phyloP scores from a whole-genome alignment of 495 filamentous ascomycete species.

The Penicillium ochrochloron region DNA sequence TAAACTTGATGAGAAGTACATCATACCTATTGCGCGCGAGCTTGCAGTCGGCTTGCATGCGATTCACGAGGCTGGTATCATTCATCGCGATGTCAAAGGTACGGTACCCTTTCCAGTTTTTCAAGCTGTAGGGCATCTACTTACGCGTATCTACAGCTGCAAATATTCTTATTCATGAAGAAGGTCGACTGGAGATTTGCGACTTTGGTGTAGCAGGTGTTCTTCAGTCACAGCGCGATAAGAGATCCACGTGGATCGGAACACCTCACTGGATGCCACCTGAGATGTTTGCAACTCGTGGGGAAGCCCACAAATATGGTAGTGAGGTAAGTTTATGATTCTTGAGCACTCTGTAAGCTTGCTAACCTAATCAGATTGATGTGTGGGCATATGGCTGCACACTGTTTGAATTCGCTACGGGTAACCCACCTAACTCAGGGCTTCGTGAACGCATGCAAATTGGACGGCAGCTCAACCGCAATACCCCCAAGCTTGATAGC shows the following conservation, averaged over 20 bases:
- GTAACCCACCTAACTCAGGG: slow-evolving; percentile 71
- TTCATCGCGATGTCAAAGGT: slow-evolving; percentile 97
- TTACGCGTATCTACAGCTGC: slow-evolving; percentile 57
- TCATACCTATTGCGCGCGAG: slow-evolving; percentile 87
- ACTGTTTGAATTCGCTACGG: slow-evolving; percentile 88
- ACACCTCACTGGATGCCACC: slow-evolving; percentile 98
- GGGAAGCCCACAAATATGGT: slow-evolving; percentile 56
- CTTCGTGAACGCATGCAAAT: slow-evolving; percentile 58
- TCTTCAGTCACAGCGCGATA: slow-evolving; percentile 80
- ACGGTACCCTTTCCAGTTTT: no score
- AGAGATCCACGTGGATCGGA: slow-evolving; percentile 90
- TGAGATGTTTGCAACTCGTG: slow-evolving; percentile 66
- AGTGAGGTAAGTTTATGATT: slow-evolving; percentile 48
- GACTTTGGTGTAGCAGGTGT: slow-evolving; percentile 95
- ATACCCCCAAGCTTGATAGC: slow-evolving; percentile 69
- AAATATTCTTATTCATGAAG: slow-evolving; percentile 88
- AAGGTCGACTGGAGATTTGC: slow-evolving; percentile 85
- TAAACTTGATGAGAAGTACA: slow-evolving; percentile 81
- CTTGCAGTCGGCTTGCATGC: slow-evolving; percentile 81
- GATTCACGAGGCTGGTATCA: slow-evolving; percentile 89
- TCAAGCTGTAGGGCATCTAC: neutral
- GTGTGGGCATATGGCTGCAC: slow-evolving; percentile 96
- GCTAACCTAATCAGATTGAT: slow-evolving; percentile 65
- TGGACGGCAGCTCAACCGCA: slow-evolving; percentile 64
- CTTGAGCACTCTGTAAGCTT: neutral